Percentiles rank a stretch among this genome's conserved stretches.
These are phyloP conservation scores for Xylariaceae sp. DNA, from an alignment of 2,329 filamentous ascomycete genomes.

Conservation along the genomic window DNA sequence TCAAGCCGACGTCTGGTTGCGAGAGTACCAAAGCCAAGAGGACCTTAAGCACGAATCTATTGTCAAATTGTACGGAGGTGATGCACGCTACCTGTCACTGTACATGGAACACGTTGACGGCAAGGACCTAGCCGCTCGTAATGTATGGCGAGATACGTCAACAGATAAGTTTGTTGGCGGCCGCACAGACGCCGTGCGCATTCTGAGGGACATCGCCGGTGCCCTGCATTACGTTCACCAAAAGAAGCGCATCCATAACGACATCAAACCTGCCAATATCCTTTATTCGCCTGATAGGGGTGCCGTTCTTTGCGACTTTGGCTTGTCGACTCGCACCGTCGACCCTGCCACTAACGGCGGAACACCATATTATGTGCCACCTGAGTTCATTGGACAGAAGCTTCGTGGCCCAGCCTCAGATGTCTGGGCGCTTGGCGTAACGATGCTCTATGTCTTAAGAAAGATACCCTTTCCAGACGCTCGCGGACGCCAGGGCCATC, in stretches of 20 bases:
- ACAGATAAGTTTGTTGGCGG: slow-evolving; percentile 58
- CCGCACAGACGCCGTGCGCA: slow-evolving; percentile 56
- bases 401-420: slow-evolving; percentile 61
- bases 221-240: slow-evolving; percentile 63
- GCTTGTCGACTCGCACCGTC: slow-evolving; percentile 56
- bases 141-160: slow-evolving; percentile 54
- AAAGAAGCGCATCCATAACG: slow-evolving; percentile 62
- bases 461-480: slow-evolving; percentile 62
- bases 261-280: slow-evolving; percentile 68
- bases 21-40: slow-evolving; percentile 62
- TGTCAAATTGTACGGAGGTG: slow-evolving; percentile 63
- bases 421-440: slow-evolving; percentile 65
- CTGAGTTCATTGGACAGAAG: slow-evolving; percentile 63
- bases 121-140: slow-evolving; percentile 56
- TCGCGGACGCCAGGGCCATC: slow-evolving; percentile 54
- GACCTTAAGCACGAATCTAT: slow-evolving; percentile 63
- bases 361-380: slow-evolving; percentile 67
- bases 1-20: slow-evolving; percentile 65
- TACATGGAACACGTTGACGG: slow-evolving; percentile 68
- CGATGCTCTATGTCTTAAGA: slow-evolving; percentile 64
- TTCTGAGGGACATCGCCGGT: slow-evolving; percentile 59
- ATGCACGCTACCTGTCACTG: slow-evolving; percentile 63
- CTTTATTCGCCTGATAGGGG: slow-evolving; percentile 64
- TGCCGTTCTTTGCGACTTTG: slow-evolving; percentile 66
- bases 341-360: slow-evolving; percentile 58